A percentile compares a stretch with the other conserved stretches of the same genome.
Evolutionary conservation across 345 rosid species (phyloP).

Genomic region (Corchorus capsularis): DNA sequence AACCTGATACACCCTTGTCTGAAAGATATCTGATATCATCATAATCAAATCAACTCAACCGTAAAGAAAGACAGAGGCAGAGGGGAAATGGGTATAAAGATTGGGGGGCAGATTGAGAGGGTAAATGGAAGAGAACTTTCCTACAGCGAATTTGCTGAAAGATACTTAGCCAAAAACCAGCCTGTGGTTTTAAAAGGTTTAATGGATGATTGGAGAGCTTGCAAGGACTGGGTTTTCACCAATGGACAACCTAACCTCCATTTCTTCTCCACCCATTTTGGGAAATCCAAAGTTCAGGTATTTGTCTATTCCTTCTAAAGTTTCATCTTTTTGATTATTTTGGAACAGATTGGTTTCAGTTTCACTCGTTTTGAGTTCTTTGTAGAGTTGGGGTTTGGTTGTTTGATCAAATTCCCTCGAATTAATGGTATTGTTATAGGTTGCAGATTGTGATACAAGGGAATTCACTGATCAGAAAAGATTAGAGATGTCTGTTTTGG

Average conservation of each 20-base stretch:
- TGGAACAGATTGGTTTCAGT: not conserved
- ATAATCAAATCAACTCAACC: not conserved
- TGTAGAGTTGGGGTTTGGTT: constrained; percentile 9
- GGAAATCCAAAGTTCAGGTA: constrained; percentile 83
- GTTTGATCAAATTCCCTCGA: not conserved
- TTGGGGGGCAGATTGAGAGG: constrained; percentile 66
- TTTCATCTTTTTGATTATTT: not conserved
- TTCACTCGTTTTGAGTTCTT: not conserved
- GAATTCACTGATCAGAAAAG: constrained; percentile 88
- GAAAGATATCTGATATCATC: not conserved
- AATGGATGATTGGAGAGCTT: constrained; percentile 82
- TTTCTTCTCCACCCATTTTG: constrained; percentile 68
- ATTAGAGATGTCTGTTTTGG: constrained; percentile 70
- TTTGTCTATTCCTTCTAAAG: not conserved
- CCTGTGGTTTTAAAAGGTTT: constrained; percentile 78
- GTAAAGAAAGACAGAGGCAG: not conserved
- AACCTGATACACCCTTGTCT: not conserved
- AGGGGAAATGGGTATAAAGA: constrained; percentile 53
- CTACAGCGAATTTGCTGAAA: constrained; percentile 62
- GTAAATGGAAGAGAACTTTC: constrained; percentile 64
- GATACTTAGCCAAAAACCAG: constrained; percentile 62
- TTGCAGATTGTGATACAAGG: constrained; percentile 82
- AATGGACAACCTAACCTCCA: constrained; percentile 61
- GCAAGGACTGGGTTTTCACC: constrained; percentile 67
- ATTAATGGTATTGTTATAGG: constrained; percentile 35